A percentile compares a stretch with the other conserved stretches of the same genome.
Evolutionary conservation across 148 eudicot genomes (phyloP).

Genomic region (Vaccinium vitisidaea): DNA sequence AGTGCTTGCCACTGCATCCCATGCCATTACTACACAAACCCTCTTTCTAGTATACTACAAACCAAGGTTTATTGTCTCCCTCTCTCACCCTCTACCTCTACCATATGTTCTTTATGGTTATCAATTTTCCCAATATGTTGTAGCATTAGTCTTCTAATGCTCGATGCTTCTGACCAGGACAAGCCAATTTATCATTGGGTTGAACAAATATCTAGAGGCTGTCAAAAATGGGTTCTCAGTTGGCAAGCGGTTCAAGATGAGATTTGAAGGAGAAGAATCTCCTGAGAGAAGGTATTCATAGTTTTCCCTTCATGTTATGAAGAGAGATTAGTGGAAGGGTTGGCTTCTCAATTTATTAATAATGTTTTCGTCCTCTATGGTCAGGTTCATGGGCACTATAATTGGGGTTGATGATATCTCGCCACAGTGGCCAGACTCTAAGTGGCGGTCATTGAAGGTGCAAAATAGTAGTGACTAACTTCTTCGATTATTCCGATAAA

Average conservation of each 20-base stretch:
- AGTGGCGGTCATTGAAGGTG: constrained; percentile 92
- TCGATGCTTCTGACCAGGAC: constrained; percentile 44
- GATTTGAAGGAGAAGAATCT: constrained; percentile 83
- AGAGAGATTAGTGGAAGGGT: background rate
- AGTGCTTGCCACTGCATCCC: constrained; percentile 88
- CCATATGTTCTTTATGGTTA: background rate
- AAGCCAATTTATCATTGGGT: constrained; percentile 70
- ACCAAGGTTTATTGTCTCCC: constrained; percentile 52
- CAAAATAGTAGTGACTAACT: constrained; percentile 10
- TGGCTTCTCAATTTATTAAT: background rate
- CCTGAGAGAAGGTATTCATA: constrained; percentile 74
- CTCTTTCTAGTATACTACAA: constrained; percentile 75
- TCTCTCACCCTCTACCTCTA: background rate
- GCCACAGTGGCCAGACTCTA: constrained; percentile 63
- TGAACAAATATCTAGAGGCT: constrained; percentile 78
- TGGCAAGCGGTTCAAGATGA: constrained; percentile 82
- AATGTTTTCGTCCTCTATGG: background rate
- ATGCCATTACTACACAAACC: constrained; percentile 61
- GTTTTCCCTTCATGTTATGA: background rate
- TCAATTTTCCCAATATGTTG: background rate
- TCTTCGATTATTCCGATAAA: background rate
- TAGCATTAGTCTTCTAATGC: background rate
- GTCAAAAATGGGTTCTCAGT: constrained; percentile 49
- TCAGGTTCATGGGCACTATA: constrained; percentile 81
- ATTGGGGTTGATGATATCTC: constrained; percentile 65